phyloP scores from a whole-genome alignment of 371 early-diverging fungal genomes.

The Mucor saturninus region DNA sequence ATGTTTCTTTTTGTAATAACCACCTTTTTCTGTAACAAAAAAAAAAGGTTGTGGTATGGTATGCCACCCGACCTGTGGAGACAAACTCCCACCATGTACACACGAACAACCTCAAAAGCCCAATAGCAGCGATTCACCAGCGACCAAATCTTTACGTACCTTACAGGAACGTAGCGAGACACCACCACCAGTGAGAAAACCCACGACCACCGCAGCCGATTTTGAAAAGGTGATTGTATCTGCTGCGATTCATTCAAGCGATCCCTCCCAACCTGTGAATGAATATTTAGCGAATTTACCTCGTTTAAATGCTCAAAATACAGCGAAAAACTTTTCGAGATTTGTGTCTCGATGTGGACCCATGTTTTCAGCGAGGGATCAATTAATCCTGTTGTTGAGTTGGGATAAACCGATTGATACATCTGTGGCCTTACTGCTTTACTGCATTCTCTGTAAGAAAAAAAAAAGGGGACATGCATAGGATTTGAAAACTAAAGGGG shows the following conservation, averaged over 20 bases:
- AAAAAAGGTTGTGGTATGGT: conserved; percentile 22
- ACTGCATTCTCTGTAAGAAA: conserved; percentile 46
- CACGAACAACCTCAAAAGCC: too few species aligned
- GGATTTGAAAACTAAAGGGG: background rate
- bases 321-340: conserved; percentile 51
- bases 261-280: conserved; percentile 30
- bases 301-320: conserved; percentile 45
- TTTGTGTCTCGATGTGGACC: conserved; percentile 52
- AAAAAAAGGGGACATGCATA: background rate
- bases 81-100: too few species aligned
- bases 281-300: conserved; percentile 45
- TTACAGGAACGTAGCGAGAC: conserved; percentile 24
- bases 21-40: background rate
- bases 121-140: conserved; percentile 21
- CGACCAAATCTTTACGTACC: conserved; percentile 29
- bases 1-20: background rate
- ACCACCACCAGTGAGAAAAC: conserved; percentile 8
- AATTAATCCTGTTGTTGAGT: conserved; percentile 45
- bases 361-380: conserved; percentile 48
- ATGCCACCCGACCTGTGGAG: conserved; percentile 3
- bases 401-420: conserved; percentile 54
- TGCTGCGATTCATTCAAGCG: conserved; percentile 44
- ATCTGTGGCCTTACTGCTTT: conserved; percentile 37
- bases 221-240: conserved; percentile 43
- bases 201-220: conserved; percentile 29